Evolutionary conservation across 805 yeast genomes (phyloP), one percentile per base, ranked within the genome.

Genomic region (Saccharomycodes ludwigii): DNA sequence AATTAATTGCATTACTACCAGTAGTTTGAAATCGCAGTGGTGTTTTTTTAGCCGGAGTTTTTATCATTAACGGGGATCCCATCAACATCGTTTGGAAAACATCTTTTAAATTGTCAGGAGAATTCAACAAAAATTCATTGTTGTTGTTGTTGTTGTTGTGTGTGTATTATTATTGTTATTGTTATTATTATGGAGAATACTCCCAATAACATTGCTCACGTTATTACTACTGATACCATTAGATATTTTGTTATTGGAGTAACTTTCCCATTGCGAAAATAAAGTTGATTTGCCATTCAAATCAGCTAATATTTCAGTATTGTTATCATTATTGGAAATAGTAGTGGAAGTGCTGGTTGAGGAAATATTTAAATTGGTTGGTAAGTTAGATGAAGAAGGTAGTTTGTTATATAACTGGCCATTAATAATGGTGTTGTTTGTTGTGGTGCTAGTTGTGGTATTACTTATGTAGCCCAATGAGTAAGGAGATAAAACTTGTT

Each of bases 51-150:
- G 57, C 56, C 4, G 58, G 57, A 2, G 58, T 50, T 26, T 48
- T 48, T 19, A 50, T 54, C 30, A 50, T 44, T 15, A 53, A 37
- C 34, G 49, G 52, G 14, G 50, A 40, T 2, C 52, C 53, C 6
- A 45, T 47, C 12, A 57, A 57, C 6, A 57, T 52, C 14, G 52
- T 57, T 8, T 50, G 43, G 24, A 54, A 33, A 29, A 52, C 51
- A 29, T 54, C 59, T 36, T 46, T 48, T 27, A 54, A 43, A 32
- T 52, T 55, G 29, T 51, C 59, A 6, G 59, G 59, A 10, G 57
- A 52, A 2, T 54, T 43, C 31, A 54, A 36, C 25, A 52, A 30
- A 40, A 52, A 50, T 24, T 54, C 59, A 31, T 44, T 47, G 12
- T 48, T 45, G 22, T 47, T 39, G 26, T 36, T 38, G 23, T 32